Evolutionary conservation across 148 eudicot genomes (phyloP).

Genomic region (Camellia lanceoleosa): DNA sequence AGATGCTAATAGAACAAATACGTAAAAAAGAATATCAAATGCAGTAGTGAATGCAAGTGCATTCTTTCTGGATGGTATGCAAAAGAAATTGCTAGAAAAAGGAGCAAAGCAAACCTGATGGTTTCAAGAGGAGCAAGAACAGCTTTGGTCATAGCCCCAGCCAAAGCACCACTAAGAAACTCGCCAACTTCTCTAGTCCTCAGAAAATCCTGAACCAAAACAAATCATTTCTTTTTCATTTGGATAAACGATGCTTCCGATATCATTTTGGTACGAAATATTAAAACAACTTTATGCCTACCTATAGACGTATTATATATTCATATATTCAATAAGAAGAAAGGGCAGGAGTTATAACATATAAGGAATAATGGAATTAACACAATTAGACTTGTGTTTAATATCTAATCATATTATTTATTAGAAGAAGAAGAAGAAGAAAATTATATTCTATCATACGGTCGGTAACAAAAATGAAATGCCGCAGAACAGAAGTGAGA

Average conservation of each 20-base stretch:
- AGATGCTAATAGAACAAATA: background rate
- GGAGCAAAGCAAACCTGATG: conserved; percentile 54
- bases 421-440: background rate
- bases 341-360: background rate
- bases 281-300: background rate
- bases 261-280: background rate
- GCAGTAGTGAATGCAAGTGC: background rate
- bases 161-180: conserved; percentile 93
- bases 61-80: background rate
- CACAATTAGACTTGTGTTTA: background rate
- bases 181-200: conserved; percentile 77
- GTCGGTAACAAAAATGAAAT: background rate
- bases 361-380: background rate
- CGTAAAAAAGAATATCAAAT: background rate
- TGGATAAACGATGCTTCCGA: background rate
- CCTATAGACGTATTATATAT: background rate
- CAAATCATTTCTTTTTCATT: conserved; percentile 10
- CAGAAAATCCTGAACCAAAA: conserved; percentile 43
- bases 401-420: background rate
- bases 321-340: background rate
- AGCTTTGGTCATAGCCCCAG: conserved; percentile 99
- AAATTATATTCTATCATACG: background rate
- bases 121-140: conserved; percentile 97
- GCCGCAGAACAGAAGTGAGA: background rate
- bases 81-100: background rate